These are phyloP conservation scores for Leccinum obscurum DNA, from an alignment of 768 basidiomycete species.

Conservation along the genomic window DNA sequence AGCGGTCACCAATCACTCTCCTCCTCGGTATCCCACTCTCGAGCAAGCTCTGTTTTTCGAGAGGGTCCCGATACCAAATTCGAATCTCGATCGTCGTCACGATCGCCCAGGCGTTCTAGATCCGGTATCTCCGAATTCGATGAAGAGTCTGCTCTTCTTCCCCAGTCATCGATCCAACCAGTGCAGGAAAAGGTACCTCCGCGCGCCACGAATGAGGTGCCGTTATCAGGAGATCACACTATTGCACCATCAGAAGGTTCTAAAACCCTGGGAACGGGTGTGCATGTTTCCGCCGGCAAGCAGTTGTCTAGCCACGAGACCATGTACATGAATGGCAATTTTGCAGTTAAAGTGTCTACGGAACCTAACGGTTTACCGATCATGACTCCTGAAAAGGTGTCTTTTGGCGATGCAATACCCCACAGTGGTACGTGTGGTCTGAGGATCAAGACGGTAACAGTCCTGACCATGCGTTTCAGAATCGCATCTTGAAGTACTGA, in stretches of 20 bases:
- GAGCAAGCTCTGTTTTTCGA: slow-evolving; percentile 29
- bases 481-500: slow-evolving; percentile 8
- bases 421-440: slow-evolving; percentile 18
- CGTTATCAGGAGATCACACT: slow-evolving; percentile 11
- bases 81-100: slow-evolving; percentile 50
- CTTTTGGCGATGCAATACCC: slow-evolving; percentile 8
- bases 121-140: slow-evolving; percentile 30
- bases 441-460: not conserved
- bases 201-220: slow-evolving; percentile 12
- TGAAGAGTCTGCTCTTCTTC: slow-evolving; percentile 22
- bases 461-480: slow-evolving; percentile 21
- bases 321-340: slow-evolving; percentile 21
- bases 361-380: slow-evolving; percentile 17
- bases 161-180: slow-evolving; percentile 19
- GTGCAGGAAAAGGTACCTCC: slow-evolving; percentile 40
- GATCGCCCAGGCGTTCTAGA: slow-evolving; percentile 44
- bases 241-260: slow-evolving; percentile 21
- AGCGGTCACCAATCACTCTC: slow-evolving; percentile 18
- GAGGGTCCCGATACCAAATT: slow-evolving; percentile 35
- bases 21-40: slow-evolving; percentile 25
- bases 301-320: slow-evolving; percentile 26
- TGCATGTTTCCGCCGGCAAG: slow-evolving; percentile 14
- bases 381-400: slow-evolving; percentile 7
- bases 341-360: slow-evolving; percentile 12
- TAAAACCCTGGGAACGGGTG: slow-evolving; percentile 19